Percentiles rank a stretch among this genome's conserved stretches.
Evolutionary conservation across 1,284 basidiomycete species (phyloP).

Genomic region (Chalciporus piperatoides): DNA sequence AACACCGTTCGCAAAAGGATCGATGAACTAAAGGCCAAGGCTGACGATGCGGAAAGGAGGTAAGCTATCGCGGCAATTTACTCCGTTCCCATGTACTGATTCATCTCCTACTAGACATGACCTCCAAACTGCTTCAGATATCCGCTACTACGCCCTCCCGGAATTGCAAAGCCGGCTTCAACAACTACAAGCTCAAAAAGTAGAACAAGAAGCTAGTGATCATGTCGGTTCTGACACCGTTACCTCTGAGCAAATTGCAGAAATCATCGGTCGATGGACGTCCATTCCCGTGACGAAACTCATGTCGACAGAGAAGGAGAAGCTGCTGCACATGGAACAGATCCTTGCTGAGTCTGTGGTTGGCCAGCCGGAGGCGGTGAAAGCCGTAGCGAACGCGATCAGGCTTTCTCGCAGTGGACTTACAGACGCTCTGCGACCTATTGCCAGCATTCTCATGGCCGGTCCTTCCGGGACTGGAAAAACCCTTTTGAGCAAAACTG

Average conservation of each 20-base stretch:
- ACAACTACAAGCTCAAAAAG: conserved; percentile 69
- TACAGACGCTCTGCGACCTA: conserved; percentile 77
- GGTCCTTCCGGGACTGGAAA: conserved; percentile 91
- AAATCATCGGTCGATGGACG: conserved; percentile 87
- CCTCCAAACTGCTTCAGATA: conserved; percentile 83
- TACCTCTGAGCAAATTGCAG: conserved; percentile 87
- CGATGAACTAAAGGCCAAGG: conserved; percentile 90
- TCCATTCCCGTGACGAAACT: conserved; percentile 88
- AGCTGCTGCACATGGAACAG: conserved; percentile 78
- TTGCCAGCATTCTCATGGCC: conserved; percentile 92
- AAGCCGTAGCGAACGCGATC: conserved; percentile 88
- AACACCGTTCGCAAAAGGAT: conserved; percentile 79
- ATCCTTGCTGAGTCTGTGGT: conserved; percentile 69
- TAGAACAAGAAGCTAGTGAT: conserved; percentile 61
- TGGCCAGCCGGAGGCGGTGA: conserved; percentile 87
- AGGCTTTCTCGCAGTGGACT: conserved; percentile 88
- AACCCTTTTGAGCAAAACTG: conserved; percentile 89
- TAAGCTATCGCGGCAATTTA: conserved; percentile 34
- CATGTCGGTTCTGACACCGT: conserved; percentile 70
- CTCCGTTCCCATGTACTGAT: conserved; percentile 6
- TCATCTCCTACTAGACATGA: conserved; percentile 57
- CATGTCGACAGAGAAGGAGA: conserved; percentile 89
- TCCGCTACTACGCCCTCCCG: conserved; percentile 92
- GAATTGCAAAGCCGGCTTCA: conserved; percentile 79
- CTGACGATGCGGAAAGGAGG: conserved; percentile 90